phyloP scores from a whole-genome alignment of 2,329 filamentous ascomycete species.

The Fusarium armeniacum region DNA sequence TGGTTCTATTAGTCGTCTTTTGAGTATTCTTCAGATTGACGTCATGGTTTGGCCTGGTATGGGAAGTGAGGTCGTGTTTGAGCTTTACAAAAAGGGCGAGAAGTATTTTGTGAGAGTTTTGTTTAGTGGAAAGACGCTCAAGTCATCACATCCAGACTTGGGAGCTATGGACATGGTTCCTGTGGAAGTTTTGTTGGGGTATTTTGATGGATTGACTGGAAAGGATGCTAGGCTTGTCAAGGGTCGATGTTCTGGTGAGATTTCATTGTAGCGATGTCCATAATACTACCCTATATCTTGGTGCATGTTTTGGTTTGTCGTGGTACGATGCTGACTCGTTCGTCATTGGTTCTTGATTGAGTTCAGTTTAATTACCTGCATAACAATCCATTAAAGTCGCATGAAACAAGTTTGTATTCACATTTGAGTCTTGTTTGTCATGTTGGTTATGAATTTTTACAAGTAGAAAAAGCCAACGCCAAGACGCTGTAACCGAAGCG shows the following conservation, averaged over 20 bases:
- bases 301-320: background rate
- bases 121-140: conserved; percentile 76
- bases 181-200: conserved; percentile 72
- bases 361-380: background rate
- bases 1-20: conserved; percentile 75
- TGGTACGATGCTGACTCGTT: background rate
- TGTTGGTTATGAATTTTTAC: background rate
- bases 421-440: background rate
- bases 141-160: conserved; percentile 77
- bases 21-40: conserved; percentile 76
- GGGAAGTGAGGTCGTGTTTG: conserved; percentile 83
- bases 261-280: background rate
- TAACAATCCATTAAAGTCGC: background rate
- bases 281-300: background rate
- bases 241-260: conserved; percentile 47
- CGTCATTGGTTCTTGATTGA: background rate
- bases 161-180: conserved; percentile 79
- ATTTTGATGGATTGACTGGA: conserved; percentile 80
- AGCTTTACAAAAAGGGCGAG: conserved; percentile 69
- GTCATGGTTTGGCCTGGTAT: conserved; percentile 88
- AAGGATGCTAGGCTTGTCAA: conserved; percentile 60
- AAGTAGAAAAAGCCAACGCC: background rate
- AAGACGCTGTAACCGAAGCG: background rate
- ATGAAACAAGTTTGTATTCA: background rate
- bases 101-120: conserved; percentile 74